Base-by-base conservation (phyloP, 371 early-diverging fungal genomes). In the Mortierella sp. region DNA sequence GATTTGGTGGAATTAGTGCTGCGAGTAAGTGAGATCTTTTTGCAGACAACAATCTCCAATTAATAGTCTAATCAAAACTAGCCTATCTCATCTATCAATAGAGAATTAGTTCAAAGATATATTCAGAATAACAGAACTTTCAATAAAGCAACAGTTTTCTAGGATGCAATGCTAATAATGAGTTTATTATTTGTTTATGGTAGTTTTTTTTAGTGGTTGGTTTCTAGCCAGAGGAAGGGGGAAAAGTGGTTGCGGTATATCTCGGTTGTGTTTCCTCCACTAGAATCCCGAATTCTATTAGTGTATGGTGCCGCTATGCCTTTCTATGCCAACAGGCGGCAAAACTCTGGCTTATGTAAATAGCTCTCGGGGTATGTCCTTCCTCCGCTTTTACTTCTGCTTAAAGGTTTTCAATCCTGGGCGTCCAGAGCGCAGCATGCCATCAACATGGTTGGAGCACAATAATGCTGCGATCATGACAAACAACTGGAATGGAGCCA, bases 381-480 rank as follows among this genome's bases (percentile, higher is more conserved):
- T 23, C 7, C 6, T 7, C 17, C 51, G 5, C 5, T 23, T 60
- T 28, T 60, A 60, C 63, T 80, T 51, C 49, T 80, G 68, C 63
- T 80, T 80, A 34, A 80, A 80, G 64, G 65, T 68, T 66, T 75
- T 75, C 45, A 80, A 43, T 26, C 81, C 81, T 23, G 81, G 75
- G 7, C 81, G 62, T 32, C 64, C 81, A 10, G 75, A 75, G 3
- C 81, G 75, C n/a, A 74, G 57, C 81, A 80, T 80, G 60, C 88
- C 86, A 31, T 90, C 88, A 40, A 90, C 85, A 61, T 90, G 90
- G 51, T 90, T 89, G 15, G 89, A 83, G 66, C 90, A 90, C 35
- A 90, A 64, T n/a, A 90, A 68, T 1, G 83, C 88, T 0, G 85
- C 75, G 32, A 88, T 72, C 66, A 90, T 64, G 13, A 89, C 87